These are phyloP conservation scores for Apiospora marii DNA, from an alignment of 2,329 filamentous ascomycete genomes.

Conservation along the genomic window DNA sequence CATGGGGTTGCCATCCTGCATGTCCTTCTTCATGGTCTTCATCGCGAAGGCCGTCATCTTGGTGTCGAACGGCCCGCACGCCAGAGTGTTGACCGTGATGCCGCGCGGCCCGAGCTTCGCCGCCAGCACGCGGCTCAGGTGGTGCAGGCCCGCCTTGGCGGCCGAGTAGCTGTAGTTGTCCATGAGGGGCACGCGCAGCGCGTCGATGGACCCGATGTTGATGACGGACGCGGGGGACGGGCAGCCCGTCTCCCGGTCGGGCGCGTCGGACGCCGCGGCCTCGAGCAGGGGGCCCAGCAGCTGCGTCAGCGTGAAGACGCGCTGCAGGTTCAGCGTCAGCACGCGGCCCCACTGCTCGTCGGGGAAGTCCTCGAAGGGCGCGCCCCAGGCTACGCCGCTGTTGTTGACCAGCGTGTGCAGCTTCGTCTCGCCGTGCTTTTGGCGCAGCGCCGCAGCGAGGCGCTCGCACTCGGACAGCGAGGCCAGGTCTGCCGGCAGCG, in stretches of 20 bases:
- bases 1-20: conserved; percentile 67
- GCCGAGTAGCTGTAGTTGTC: conserved; percentile 68
- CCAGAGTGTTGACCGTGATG: conserved; percentile 73
- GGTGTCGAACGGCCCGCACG: conserved; percentile 74
- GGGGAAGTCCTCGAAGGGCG: conserved; percentile 65
- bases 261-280: conserved; percentile 47
- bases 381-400: conserved; percentile 71
- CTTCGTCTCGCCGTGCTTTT: conserved; percentile 50
- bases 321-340: conserved; percentile 71
- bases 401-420: conserved; percentile 73
- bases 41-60: conserved; percentile 74
- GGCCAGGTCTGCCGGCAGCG: conserved; percentile 71
- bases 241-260: conserved; percentile 40
- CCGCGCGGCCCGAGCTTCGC: conserved; percentile 65
- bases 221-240: conserved; percentile 64
- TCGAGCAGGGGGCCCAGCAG: conserved; percentile 66
- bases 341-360: conserved; percentile 65
- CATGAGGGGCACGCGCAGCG: conserved; percentile 64
- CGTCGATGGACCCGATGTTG: conserved; percentile 72
- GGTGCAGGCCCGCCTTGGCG: conserved; percentile 70
- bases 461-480: conserved; percentile 61
- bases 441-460: conserved; percentile 59
- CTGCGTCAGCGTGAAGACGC: conserved; percentile 73
- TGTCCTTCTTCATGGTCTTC: conserved; percentile 60
- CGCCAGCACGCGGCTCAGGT: conserved; percentile 66